Conservation (phyloP, 257 asterid genomes). For the Nicotiana paniculata region DNA sequence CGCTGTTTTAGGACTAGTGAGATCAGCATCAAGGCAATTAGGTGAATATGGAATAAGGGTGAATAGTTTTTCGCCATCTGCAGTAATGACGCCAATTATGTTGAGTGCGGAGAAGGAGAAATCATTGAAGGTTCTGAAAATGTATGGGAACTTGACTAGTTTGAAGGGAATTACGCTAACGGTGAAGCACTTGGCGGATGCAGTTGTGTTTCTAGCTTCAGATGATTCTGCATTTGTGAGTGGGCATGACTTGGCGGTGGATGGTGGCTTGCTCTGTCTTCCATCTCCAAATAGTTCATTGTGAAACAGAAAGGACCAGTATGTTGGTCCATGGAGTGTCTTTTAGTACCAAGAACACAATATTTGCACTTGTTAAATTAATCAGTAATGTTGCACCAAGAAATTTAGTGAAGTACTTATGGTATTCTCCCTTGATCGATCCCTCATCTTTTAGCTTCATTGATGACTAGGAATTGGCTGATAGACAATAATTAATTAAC, state of each 20-base stretch:
- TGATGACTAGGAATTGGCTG: too few species aligned
- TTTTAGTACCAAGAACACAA: too few species aligned
- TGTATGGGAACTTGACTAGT: constrained; percentile 8
- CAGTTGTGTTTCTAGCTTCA: constrained; percentile 24
- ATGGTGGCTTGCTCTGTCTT: constrained; percentile 22
- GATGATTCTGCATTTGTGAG: constrained; percentile 27
- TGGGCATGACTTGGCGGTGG: constrained; percentile 28
- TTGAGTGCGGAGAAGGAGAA: not conserved
- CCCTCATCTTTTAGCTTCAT: too few species aligned
- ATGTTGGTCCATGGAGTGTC: not conserved
- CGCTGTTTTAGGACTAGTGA: constrained; percentile 31
- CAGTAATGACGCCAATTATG: constrained; percentile 19
- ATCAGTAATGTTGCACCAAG: too few species aligned
- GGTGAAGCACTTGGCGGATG: constrained; percentile 25
- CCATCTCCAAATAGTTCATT: not conserved
- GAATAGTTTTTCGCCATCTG: constrained; percentile 34
- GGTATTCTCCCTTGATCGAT: too few species aligned
- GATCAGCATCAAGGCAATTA: constrained; percentile 28
- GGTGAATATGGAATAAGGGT: constrained; percentile 39
- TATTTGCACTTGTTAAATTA: too few species aligned
- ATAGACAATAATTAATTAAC: too few species aligned
- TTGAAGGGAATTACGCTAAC: constrained; percentile 23
- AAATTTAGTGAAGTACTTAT: too few species aligned
- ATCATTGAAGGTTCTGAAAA: constrained; percentile 9
- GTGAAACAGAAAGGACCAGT: not conserved